Percentiles rank a stretch among this genome's conserved stretches.
Evolutionary conservation across 2,329 filamentous ascomycete genomes (phyloP).

Genomic region (Trichoderma semiorbis): DNA sequence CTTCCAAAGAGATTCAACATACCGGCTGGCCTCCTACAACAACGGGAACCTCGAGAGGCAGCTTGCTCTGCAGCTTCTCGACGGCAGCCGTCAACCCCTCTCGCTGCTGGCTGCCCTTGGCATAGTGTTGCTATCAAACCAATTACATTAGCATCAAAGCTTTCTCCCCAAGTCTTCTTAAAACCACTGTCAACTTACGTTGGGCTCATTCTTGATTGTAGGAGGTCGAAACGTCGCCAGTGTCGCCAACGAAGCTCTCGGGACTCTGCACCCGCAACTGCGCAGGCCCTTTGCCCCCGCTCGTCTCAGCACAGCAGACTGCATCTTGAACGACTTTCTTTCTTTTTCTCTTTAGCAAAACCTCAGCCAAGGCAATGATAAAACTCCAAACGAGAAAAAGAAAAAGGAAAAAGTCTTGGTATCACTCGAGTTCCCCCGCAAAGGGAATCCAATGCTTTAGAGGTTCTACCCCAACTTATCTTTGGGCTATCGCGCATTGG

Average conservation of each 20-base stretch:
- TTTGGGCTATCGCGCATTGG: neutral
- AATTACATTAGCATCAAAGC: neutral
- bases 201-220: slow-evolving; percentile 87
- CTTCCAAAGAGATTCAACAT: slow-evolving; percentile 27
- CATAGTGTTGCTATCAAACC: slow-evolving; percentile 74
- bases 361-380: neutral
- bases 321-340: slow-evolving; percentile 26
- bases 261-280: slow-evolving; percentile 27
- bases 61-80: slow-evolving; percentile 62
- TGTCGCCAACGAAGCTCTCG: slow-evolving; percentile 45
- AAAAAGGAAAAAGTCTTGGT: neutral
- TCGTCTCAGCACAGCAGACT: slow-evolving; percentile 34
- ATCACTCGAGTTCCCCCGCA: neutral
- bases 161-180: neutral
- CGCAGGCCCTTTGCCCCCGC: slow-evolving; percentile 33
- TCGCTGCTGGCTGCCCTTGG: slow-evolving; percentile 76
- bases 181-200: slow-evolving; percentile 57
- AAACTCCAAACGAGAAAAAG: neutral
- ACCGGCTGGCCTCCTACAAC: slow-evolving; percentile 81
- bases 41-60: slow-evolving; percentile 74
- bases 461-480: neutral
- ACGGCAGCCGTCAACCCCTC: slow-evolving; percentile 72
- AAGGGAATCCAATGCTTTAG: neutral
- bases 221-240: slow-evolving; percentile 86
- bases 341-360: neutral